These are phyloP conservation scores for Sistotremastrum suecicum DNA, from an alignment of 768 basidiomycete genomes.

Conservation along the genomic window DNA sequence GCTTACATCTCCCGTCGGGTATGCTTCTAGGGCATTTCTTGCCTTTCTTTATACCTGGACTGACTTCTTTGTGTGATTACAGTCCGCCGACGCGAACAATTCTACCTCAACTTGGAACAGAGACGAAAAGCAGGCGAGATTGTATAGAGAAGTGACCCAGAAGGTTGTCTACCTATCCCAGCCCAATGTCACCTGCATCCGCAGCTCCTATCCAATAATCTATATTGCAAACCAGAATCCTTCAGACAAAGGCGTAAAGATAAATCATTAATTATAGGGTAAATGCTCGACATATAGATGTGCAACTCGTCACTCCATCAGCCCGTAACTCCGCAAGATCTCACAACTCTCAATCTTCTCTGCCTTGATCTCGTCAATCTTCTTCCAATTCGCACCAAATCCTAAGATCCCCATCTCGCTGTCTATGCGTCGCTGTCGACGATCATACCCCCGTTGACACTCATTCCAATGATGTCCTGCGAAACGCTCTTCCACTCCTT, in stretches of 20 bases:
- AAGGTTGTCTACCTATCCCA: too few species aligned
- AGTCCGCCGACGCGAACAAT: slow-evolving; percentile 79
- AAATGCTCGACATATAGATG: not conserved
- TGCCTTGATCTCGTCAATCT: slow-evolving; percentile 56
- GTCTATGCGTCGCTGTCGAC: slow-evolving; percentile 57
- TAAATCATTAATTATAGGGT: too few species aligned
- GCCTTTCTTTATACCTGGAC: not conserved
- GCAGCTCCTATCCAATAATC: too few species aligned
- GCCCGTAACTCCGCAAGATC: slow-evolving; percentile 49
- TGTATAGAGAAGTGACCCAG: too few species aligned
- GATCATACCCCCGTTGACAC: slow-evolving; percentile 58
- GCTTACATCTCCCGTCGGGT: slow-evolving; percentile 63
- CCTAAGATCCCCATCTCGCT: slow-evolving; percentile 80
- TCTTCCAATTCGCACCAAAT: slow-evolving; percentile 84
- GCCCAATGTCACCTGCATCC: too few species aligned
- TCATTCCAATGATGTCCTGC: slow-evolving; percentile 52
- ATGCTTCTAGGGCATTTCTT: slow-evolving; percentile 20
- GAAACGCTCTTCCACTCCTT: slow-evolving; percentile 59
- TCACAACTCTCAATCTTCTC: slow-evolving; percentile 71
- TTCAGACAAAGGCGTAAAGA: too few species aligned
- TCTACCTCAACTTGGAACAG: slow-evolving; percentile 71
- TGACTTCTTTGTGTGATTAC: slow-evolving; percentile 9
- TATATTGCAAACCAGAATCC: too few species aligned
- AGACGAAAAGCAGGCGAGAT: slow-evolving; percentile 8
- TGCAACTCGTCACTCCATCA: slow-evolving; percentile 24